Conservation (phyloP, 75 land plant genomes). For the Sequoia sempervirens region DNA sequence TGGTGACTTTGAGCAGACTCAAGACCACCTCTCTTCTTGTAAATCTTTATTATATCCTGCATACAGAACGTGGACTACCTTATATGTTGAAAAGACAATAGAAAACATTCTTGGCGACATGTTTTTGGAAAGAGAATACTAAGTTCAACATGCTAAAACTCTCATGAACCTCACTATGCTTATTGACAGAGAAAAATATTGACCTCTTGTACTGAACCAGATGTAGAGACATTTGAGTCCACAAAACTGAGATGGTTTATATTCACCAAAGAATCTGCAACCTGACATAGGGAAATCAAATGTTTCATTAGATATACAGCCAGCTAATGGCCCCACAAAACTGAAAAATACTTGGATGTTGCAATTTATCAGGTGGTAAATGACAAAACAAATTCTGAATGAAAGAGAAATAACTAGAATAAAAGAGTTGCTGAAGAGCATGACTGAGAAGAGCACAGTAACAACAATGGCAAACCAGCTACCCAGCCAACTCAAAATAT, state of each 20-base stretch:
- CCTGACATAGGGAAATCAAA: neutral
- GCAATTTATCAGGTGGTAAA: neutral
- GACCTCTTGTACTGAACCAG: slow-evolving; percentile 17
- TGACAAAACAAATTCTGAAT: neutral
- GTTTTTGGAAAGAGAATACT: neutral
- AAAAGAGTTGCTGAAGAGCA: neutral
- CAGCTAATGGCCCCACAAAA: too few relatives aligned
- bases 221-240: slow-evolving; percentile 4
- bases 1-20: slow-evolving; percentile 46
- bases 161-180: neutral
- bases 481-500: neutral
- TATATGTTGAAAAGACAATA: neutral
- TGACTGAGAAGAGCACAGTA: neutral
- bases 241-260: slow-evolving; percentile 5
- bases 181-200: neutral
- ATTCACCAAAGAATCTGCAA: slow-evolving; percentile 8
- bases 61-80: neutral
- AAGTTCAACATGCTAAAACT: neutral
- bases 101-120: neutral
- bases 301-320: too few relatives aligned
- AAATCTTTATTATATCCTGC: slow-evolving; percentile 53
- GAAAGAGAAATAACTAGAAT: neutral
- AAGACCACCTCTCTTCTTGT: slow-evolving; percentile 52
- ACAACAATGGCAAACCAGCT: neutral
- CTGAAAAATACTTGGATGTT: neutral